Evolutionary conservation across 768 basidiomycete species (phyloP).

Genomic region (Boletus subcaerulescens): DNA sequence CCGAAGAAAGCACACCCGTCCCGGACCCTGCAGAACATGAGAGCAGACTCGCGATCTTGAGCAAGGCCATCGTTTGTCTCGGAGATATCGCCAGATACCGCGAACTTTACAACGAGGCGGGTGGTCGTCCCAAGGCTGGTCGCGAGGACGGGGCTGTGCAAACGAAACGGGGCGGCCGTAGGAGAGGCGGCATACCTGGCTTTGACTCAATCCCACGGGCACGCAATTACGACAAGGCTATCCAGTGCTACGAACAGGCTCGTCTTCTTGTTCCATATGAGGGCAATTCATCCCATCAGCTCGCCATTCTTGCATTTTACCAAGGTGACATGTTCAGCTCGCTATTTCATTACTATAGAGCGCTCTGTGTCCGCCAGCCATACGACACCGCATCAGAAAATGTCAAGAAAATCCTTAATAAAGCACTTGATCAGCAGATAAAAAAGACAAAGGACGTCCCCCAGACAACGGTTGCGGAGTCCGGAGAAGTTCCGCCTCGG

Average conservation of each 20-base stretch:
- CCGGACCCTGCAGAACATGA: conserved; percentile 40
- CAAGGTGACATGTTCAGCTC: conserved; percentile 78
- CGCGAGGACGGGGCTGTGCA: conserved; percentile 53
- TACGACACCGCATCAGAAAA: conserved; percentile 90
- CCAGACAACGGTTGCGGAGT: conserved; percentile 30
- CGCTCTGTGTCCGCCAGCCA: conserved; percentile 80
- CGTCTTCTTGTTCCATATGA: conserved; percentile 78
- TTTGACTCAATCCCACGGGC: conserved; percentile 50
- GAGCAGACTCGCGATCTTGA: conserved; percentile 68
- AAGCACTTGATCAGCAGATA: conserved; percentile 60
- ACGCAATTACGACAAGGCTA: conserved; percentile 71
- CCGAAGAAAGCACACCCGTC: conserved; percentile 46
- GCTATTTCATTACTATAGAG: conserved; percentile 85
- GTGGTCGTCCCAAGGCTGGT: conserved; percentile 61
- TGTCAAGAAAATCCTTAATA: conserved; percentile 66
- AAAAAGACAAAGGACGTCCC: conserved; percentile 41
- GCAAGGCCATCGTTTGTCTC: conserved; percentile 86
- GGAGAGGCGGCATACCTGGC: conserved; percentile 45
- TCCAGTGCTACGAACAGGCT: conserved; percentile 84
- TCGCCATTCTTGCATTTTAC: conserved; percentile 89
- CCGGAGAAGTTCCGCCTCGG: conserved; percentile 42
- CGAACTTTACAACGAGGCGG: conserved; percentile 80
- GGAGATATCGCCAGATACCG: conserved; percentile 95
- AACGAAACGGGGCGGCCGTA: conserved; percentile 41
- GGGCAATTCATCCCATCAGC: conserved; percentile 94